Conservation (phyloP, 768 basidiomycete genomes). For the Coprinopsis sp. region DNA sequence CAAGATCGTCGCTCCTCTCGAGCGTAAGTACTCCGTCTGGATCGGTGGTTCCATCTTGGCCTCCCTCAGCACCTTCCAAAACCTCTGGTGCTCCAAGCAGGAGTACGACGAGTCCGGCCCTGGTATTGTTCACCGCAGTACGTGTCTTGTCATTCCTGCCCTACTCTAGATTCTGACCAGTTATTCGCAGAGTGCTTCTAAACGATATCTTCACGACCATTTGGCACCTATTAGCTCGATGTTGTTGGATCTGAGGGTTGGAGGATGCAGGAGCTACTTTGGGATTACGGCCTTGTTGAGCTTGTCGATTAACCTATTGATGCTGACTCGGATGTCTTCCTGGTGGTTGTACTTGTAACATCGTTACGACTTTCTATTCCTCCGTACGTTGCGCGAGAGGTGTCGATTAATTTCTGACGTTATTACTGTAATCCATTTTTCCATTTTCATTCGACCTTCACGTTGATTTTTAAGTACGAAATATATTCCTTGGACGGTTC, state of each 20-base stretch:
- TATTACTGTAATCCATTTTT: too few species aligned
- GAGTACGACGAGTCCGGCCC: slow-evolving; percentile 88
- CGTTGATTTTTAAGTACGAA: too few species aligned
- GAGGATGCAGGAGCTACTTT: neutral
- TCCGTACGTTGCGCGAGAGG: too few species aligned
- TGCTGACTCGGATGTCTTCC: neutral
- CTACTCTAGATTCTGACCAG: slow-evolving; percentile 3
- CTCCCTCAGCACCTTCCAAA: slow-evolving; percentile 93
- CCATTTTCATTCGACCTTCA: too few species aligned
- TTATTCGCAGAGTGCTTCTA: slow-evolving; percentile 28
- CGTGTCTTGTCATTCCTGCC: slow-evolving; percentile 19
- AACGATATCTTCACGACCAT: slow-evolving; percentile 16
- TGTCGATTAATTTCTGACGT: too few species aligned
- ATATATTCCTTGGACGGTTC: too few species aligned
- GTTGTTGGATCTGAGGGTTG: slow-evolving; percentile 2
- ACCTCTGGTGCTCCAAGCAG: slow-evolving; percentile 90
- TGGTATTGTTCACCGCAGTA: slow-evolving; percentile 76
- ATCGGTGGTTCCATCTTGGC: slow-evolving; percentile 86
- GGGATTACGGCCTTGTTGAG: neutral
- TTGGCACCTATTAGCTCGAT: slow-evolving; percentile 4
- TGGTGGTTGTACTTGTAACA: neutral
- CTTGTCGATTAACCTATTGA: neutral
- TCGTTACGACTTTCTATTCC: too few species aligned
- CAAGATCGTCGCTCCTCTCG: slow-evolving; percentile 91
- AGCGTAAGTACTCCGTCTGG: slow-evolving; percentile 96